Conservation (phyloP, 495 filamentous ascomycete species). For the Lophium mytilinum region DNA sequence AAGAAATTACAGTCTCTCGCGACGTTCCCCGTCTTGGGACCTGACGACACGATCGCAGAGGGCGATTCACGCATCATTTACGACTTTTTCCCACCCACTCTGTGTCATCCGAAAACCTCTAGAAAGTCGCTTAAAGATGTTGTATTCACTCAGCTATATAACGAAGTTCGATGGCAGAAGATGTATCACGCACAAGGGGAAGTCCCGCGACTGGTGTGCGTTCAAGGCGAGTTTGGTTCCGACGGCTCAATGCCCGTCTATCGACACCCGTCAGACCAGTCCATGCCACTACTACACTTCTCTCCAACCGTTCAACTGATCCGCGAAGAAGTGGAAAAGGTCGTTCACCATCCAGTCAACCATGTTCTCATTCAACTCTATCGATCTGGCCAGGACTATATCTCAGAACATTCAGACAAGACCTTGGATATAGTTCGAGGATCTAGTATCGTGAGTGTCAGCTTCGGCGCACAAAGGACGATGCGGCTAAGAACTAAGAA, state of each 20-base stretch:
- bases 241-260: slow-evolving; percentile 86
- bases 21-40: slow-evolving; percentile 28
- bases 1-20: slow-evolving; percentile 25
- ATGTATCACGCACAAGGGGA: slow-evolving; percentile 91
- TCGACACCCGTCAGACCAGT: slow-evolving; percentile 87
- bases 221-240: slow-evolving; percentile 62
- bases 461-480: slow-evolving; percentile 79
- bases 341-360: slow-evolving; percentile 75
- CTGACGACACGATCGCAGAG: slow-evolving; percentile 51
- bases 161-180: slow-evolving; percentile 78
- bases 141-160: slow-evolving; percentile 60
- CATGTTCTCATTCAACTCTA: slow-evolving; percentile 93
- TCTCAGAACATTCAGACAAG: slow-evolving; percentile 96
- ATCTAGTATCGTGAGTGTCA: slow-evolving; percentile 84
- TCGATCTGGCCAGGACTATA: slow-evolving; percentile 82
- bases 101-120: slow-evolving; percentile 6
- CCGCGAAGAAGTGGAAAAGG: slow-evolving; percentile 54
- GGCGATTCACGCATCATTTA: slow-evolving; percentile 74
- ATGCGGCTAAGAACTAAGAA: slow-evolving; percentile 88
- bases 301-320: slow-evolving; percentile 62
- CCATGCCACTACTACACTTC: slow-evolving; percentile 68
- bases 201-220: slow-evolving; percentile 88
- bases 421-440: slow-evolving; percentile 80
- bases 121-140: slow-evolving; percentile 15
- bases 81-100: slow-evolving; percentile 51